A percentile compares a stretch with the other conserved stretches of the same genome.
These are phyloP conservation scores for Lichtheimia hyalospora DNA, from an alignment of 371 early-diverging fungal species.

Conservation along the genomic window DNA sequence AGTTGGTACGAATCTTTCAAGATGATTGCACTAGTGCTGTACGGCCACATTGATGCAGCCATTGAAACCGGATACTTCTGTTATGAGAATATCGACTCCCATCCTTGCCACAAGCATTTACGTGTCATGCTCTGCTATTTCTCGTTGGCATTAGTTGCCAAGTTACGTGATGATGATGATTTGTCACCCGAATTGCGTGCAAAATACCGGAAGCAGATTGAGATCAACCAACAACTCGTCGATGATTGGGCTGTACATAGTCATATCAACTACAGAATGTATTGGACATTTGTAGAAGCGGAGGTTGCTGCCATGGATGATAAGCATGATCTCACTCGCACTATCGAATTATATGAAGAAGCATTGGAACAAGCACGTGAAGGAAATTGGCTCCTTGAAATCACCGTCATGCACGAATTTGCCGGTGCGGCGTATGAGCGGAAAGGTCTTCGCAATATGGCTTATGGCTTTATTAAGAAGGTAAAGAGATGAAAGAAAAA, in stretches of 20 bases:
- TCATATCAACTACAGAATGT: conserved; percentile 27
- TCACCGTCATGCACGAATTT: conserved; percentile 37
- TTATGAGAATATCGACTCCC: conserved; percentile 22
- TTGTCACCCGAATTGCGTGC: conserved; percentile 9
- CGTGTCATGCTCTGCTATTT: conserved; percentile 28
- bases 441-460: conserved; percentile 32
- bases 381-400: conserved; percentile 30
- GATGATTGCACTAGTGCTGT: conserved; percentile 36
- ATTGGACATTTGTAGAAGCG: conserved; percentile 27
- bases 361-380: conserved; percentile 38
- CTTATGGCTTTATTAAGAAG: conserved; percentile 34
- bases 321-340: conserved; percentile 13
- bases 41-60: conserved; percentile 39
- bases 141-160: conserved; percentile 37
- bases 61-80: conserved; percentile 31
- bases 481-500: no score
- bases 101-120: conserved; percentile 40
- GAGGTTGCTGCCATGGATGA: not conserved
- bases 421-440: conserved; percentile 40
- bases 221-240: conserved; percentile 25
- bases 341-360: conserved; percentile 30
- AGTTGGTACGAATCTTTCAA: conserved; percentile 43
- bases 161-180: conserved; percentile 16
- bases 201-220: conserved; percentile 19
- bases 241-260: conserved; percentile 30